phyloP scores from a whole-genome alignment of 768 basidiomycete genomes.

The Ramaria sp. region DNA sequence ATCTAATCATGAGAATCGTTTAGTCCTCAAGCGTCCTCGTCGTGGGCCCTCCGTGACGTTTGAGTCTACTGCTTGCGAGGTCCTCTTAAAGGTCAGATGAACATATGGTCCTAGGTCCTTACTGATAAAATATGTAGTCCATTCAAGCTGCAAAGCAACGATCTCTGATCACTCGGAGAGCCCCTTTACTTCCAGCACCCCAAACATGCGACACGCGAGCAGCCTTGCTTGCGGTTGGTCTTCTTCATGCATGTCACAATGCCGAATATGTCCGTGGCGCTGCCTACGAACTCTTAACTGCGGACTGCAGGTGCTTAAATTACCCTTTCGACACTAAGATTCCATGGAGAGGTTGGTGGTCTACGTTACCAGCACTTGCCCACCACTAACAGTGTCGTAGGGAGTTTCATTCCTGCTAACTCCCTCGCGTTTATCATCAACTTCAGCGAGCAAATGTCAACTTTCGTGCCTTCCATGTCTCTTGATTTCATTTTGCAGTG shows the following conservation, averaged over 20 bases:
- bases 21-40: background rate
- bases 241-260: slow-evolving; percentile 63
- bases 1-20: slow-evolving; percentile 22
- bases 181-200: background rate
- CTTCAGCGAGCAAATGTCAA: slow-evolving; percentile 63
- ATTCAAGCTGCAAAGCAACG: slow-evolving; percentile 69
- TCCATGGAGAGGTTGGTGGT: slow-evolving; percentile 50
- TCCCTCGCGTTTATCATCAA: slow-evolving; percentile 48
- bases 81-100: slow-evolving; percentile 54
- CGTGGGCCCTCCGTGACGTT: slow-evolving; percentile 1
- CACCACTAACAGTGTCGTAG: slow-evolving; percentile 23
- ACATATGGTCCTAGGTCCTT: background rate
- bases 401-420: slow-evolving; percentile 61
- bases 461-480: slow-evolving; percentile 69
- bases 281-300: slow-evolving; percentile 69
- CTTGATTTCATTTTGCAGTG: slow-evolving; percentile 85
- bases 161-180: background rate
- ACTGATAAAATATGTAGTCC: slow-evolving; percentile 30
- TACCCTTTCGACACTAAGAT: slow-evolving; percentile 65
- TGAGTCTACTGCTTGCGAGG: slow-evolving; percentile 48
- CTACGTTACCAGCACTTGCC: background rate
- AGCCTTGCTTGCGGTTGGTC: slow-evolving; percentile 72
- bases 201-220: slow-evolving; percentile 64
- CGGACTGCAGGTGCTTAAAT: slow-evolving; percentile 64
- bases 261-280: slow-evolving; percentile 69